These are phyloP conservation scores for Auriscalpium vulgare DNA, from an alignment of 768 basidiomycete genomes.

Conservation along the genomic window DNA sequence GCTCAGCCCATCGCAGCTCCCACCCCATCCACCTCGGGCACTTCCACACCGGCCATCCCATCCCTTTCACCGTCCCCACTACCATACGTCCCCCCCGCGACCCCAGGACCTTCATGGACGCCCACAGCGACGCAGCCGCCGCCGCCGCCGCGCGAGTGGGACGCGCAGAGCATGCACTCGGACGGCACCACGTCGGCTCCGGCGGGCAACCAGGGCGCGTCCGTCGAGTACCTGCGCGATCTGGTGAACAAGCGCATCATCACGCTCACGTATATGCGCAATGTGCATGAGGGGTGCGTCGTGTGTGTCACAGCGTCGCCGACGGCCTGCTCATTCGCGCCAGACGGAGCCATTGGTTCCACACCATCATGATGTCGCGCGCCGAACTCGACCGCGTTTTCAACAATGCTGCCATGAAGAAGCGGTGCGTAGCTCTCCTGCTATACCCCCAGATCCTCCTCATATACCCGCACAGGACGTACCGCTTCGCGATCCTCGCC, in stretches of 20 bases:
- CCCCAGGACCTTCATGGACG: neutral
- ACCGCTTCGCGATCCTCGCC: slow-evolving; percentile 76
- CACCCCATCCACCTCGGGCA: slow-evolving; percentile 12
- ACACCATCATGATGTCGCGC: slow-evolving; percentile 74
- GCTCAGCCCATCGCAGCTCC: slow-evolving; percentile 13
- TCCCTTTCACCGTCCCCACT: slow-evolving; percentile 21
- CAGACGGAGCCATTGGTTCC: slow-evolving; percentile 82
- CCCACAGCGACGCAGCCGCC: slow-evolving; percentile 25
- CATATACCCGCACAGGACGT: slow-evolving; percentile 42
- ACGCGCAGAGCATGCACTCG: slow-evolving; percentile 57
- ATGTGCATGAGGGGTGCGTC: slow-evolving; percentile 79
- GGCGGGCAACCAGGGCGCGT: slow-evolving; percentile 41
- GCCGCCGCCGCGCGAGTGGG: slow-evolving; percentile 49
- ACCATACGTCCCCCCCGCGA: slow-evolving; percentile 1
- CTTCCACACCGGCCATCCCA: slow-evolving; percentile 23
- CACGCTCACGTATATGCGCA: slow-evolving; percentile 78
- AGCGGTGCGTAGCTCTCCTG: slow-evolving; percentile 41
- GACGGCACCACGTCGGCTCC: slow-evolving; percentile 21
- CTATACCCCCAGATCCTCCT: neutral
- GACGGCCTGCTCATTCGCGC: neutral
- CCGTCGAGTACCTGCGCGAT: slow-evolving; percentile 72
- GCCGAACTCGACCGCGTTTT: slow-evolving; percentile 70
- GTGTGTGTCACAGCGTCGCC: neutral
- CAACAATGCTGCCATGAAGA: slow-evolving; percentile 68
- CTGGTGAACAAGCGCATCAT: slow-evolving; percentile 78